phyloP scores from a whole-genome alignment of 257 asterid genomes.

The Solanum dulcamara region DNA sequence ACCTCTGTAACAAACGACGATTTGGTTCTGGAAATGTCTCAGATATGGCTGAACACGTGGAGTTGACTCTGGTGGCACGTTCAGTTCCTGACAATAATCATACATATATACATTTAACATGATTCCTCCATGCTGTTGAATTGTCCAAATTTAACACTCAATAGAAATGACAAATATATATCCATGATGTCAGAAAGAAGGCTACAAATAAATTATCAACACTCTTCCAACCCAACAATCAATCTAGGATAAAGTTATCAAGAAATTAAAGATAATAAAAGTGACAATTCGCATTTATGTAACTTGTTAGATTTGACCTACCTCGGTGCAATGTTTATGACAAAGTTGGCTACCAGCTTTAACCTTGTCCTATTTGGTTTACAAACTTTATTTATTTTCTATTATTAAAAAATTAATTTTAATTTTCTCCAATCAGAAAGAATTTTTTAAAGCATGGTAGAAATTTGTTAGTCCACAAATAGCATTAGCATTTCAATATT shows the following conservation, averaged over 20 bases:
- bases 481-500: background rate
- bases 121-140: background rate
- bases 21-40: constrained; percentile 99
- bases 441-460: background rate
- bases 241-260: background rate
- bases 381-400: background rate
- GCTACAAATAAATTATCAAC: background rate
- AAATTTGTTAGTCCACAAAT: too few species aligned
- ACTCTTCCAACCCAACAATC: background rate
- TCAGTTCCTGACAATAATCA: constrained; percentile 55
- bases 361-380: background rate
- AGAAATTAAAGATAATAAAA: background rate
- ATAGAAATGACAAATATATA: background rate
- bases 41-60: constrained; percentile 80
- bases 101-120: background rate
- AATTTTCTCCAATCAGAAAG: background rate
- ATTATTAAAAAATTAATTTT: too few species aligned
- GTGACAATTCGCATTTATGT: background rate
- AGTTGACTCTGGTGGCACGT: constrained; percentile 50
- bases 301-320: too few species aligned
- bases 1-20: constrained; percentile 86
- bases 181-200: background rate
- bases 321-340: background rate
- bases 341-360: background rate
- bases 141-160: background rate